These are phyloP conservation scores for Metschnikowia henanensis DNA, from an alignment of 805 yeast genomes.

Conservation along the genomic window DNA sequence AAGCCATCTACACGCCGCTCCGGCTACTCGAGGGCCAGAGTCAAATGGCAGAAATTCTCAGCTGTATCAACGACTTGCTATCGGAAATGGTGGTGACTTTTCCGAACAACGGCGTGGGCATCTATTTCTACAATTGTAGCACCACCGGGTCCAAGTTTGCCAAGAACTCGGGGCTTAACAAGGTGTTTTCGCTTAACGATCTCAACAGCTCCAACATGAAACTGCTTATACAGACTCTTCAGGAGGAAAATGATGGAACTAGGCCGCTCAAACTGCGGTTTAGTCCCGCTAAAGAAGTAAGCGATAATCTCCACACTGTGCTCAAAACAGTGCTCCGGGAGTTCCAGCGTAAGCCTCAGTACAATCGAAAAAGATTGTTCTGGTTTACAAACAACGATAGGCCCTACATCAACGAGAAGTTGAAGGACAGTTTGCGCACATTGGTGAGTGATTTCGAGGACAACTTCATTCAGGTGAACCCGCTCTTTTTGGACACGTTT, in stretches of 20 bases:
- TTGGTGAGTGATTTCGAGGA: constrained; percentile 61
- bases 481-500: constrained; percentile 51
- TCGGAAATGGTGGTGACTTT: constrained; percentile 62
- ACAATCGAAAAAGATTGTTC: constrained; percentile 59
- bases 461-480: constrained; percentile 52
- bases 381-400: constrained; percentile 74
- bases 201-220: constrained; percentile 61
- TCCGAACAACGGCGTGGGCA: constrained; percentile 75
- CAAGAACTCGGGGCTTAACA: constrained; percentile 43
- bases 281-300: constrained; percentile 16
- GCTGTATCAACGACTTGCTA: constrained; percentile 60
- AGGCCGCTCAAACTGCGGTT: constrained; percentile 14
- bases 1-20: constrained; percentile 40
- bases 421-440: constrained; percentile 51
- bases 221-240: constrained; percentile 47
- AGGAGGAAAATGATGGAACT: constrained; percentile 35
- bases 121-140: constrained; percentile 56
- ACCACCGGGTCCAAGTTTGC: constrained; percentile 26
- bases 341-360: constrained; percentile 45
- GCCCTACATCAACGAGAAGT: constrained; percentile 52
- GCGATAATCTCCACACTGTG: constrained; percentile 35
- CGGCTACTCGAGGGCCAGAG: constrained; percentile 36
- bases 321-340: constrained; percentile 56
- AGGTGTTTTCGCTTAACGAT: constrained; percentile 52
- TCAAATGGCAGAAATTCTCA: constrained; percentile 54